These are phyloP conservation scores for Triticum aestivum DNA, from an alignment of 176 grass and related monocot genomes.

Conservation along the genomic window DNA sequence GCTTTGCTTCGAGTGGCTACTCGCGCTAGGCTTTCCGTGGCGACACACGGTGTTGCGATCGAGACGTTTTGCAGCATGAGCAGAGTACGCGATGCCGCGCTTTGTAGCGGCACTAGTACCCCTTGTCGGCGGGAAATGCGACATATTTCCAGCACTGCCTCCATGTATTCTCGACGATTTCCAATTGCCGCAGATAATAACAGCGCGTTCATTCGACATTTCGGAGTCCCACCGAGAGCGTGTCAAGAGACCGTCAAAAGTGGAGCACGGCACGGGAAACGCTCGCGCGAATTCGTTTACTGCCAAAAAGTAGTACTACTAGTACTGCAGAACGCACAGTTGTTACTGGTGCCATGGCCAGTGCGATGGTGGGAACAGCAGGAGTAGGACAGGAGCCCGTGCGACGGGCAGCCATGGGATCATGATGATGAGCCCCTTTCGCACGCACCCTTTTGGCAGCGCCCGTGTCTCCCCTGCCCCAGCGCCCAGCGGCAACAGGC, in stretches of 20 bases:
- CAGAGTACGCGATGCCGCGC: not conserved
- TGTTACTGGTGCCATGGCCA: not conserved
- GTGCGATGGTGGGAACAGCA: not conserved
- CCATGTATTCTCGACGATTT: not conserved
- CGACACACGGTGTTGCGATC: not conserved
- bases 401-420: conserved; percentile 6
- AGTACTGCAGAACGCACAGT: not conserved
- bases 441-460: not conserved
- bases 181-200: too few species aligned
- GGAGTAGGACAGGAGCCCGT: conserved; percentile 1
- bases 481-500: not conserved
- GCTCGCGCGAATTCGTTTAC: too few species aligned
- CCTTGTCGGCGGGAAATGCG: not conserved
- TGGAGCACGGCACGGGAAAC: too few species aligned
- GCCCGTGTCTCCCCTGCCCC: conserved; percentile 23
- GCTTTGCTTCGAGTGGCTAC: not conserved
- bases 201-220: too few species aligned
- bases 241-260: too few species aligned
- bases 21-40: not conserved
- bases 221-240: too few species aligned
- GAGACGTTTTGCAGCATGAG: not conserved
- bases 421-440: conserved; percentile 30
- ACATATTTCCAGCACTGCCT: not conserved
- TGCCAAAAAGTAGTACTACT: too few species aligned
- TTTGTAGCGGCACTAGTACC: not conserved